Percentiles rank a stretch among this genome's conserved stretches.
Conservation (phyloP, 495 filamentous ascomycete species). For the Elasticomyces elasticus region DNA sequence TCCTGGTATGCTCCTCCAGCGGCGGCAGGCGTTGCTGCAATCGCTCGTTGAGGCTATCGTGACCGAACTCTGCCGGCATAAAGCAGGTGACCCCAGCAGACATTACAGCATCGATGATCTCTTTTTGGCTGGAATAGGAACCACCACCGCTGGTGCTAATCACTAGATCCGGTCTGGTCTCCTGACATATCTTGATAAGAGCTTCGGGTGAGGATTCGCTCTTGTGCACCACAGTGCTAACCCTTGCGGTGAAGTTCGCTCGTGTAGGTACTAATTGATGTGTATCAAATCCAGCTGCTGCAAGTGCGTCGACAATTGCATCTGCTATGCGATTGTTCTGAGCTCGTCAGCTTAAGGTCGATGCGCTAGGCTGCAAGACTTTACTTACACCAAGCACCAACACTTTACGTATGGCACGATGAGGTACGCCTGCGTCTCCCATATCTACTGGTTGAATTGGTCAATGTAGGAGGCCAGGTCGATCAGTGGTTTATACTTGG, state of each 20-base stretch:
- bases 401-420: too few relatives aligned
- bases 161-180: constrained; percentile 47
- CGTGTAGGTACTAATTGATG: neutral
- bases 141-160: constrained; percentile 36
- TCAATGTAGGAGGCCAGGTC: too few relatives aligned
- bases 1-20: neutral
- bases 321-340: neutral
- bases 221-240: neutral
- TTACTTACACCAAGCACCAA: too few relatives aligned
- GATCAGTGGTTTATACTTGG: too few relatives aligned
- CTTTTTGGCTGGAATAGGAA: constrained; percentile 33
- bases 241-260: neutral
- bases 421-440: too few relatives aligned
- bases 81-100: constrained; percentile 52
- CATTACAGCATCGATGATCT: constrained; percentile 51
- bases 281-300: neutral
- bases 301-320: neutral
- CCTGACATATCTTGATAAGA: neutral
- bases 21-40: constrained; percentile 17
- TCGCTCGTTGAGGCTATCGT: constrained; percentile 38
- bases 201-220: neutral
- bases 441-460: too few relatives aligned
- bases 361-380: too few relatives aligned
- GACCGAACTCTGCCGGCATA: constrained; percentile 57
- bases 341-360: too few relatives aligned